Conservation (phyloP, 2,329 filamentous ascomycete species). For the Fonsecaea pedrosoi region DNA sequence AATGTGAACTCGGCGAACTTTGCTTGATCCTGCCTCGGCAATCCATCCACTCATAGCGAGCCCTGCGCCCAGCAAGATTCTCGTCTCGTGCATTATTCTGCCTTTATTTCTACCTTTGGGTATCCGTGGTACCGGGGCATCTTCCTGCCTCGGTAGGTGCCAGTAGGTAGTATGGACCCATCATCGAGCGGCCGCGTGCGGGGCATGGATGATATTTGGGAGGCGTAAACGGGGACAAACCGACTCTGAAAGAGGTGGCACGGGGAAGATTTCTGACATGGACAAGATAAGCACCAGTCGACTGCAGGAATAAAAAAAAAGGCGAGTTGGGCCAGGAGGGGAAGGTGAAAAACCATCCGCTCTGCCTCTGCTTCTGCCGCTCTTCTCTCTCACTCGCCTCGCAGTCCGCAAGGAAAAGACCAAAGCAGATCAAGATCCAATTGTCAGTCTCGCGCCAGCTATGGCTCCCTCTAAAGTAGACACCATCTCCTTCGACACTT, state of each 20-base stretch:
- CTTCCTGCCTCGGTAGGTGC: neutral
- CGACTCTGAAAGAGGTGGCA: neutral
- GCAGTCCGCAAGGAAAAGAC: neutral
- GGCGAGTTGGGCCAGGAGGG: neutral
- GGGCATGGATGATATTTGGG: neutral
- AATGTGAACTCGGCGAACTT: no score
- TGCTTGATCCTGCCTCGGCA: neutral
- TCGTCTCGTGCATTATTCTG: neutral
- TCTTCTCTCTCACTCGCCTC: neutral
- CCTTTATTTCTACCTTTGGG: neutral
- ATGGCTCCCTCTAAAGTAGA: constrained; percentile 30
- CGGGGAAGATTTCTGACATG: neutral
- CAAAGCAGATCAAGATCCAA: neutral
- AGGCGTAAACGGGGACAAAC: neutral
- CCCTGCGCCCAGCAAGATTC: neutral
- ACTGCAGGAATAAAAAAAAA: neutral
- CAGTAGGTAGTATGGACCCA: neutral
- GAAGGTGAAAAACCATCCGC: neutral
- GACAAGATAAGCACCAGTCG: neutral
- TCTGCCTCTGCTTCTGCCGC: neutral
- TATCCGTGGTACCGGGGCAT: neutral
- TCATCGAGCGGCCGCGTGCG: neutral
- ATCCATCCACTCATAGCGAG: neutral
- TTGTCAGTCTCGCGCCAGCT: neutral
- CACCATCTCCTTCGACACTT: constrained; percentile 40